Evolutionary conservation across 106 monocot species (phyloP).

Genomic region (Apostasia shenzhenica): DNA sequence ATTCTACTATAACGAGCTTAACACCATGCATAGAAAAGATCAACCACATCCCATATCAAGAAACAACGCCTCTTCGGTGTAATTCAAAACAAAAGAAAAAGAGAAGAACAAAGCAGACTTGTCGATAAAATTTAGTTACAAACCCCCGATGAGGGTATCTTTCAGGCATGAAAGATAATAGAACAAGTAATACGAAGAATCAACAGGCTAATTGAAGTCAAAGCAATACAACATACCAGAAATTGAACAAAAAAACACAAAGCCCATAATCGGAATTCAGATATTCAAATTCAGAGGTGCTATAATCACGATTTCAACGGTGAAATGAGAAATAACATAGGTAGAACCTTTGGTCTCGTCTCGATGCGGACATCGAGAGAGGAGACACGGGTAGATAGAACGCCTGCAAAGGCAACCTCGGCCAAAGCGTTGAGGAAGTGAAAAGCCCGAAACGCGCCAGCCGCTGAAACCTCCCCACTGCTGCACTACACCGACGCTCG

Average conservation of each 20-base stretch:
- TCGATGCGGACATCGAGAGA: constrained; percentile 92
- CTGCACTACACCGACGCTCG: constrained; percentile 94
- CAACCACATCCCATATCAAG: not conserved
- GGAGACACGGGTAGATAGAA: constrained; percentile 75
- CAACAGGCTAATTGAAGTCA: too few species aligned
- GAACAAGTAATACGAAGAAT: too few species aligned
- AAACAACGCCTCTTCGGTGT: not conserved
- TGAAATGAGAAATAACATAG: too few species aligned
- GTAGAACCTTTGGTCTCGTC: constrained; percentile 88
- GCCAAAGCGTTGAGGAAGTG: constrained; percentile 88
- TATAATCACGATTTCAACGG: constrained; percentile 1
- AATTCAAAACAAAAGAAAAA: not conserved
- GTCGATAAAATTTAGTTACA: too few species aligned
- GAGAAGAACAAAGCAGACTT: too few species aligned
- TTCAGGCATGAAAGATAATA: too few species aligned
- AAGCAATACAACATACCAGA: too few species aligned
- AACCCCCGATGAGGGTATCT: too few species aligned
- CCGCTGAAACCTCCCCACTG: constrained; percentile 80
- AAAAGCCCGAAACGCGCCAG: constrained; percentile 70
- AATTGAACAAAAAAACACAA: too few species aligned
- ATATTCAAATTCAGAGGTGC: not conserved
- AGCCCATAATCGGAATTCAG: not conserved
- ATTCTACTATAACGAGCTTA: not conserved
- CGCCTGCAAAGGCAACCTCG: constrained; percentile 76
- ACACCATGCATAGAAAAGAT: not conserved